A percentile compares a stretch with the other conserved stretches of the same genome.
Conservation (phyloP, 2,329 filamentous ascomycete species). For the Elsinoe australis region DNA sequence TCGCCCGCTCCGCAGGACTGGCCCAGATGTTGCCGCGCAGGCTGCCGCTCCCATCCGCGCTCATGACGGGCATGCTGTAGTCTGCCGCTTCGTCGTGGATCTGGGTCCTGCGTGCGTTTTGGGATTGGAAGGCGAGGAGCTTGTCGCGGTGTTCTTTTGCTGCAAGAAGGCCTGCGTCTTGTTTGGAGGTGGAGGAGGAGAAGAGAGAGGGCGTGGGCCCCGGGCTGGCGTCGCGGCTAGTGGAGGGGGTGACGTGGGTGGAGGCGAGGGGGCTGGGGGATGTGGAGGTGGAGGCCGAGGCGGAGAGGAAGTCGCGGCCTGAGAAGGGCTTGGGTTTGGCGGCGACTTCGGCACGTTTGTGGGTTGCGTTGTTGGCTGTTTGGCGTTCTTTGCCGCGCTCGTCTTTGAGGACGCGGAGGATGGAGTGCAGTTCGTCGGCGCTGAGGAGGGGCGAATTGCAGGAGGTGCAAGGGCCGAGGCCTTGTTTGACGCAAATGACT, state of each 20-base stretch:
- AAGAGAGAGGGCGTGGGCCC: background rate
- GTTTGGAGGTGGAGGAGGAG: constrained; percentile 29
- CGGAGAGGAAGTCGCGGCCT: constrained; percentile 31
- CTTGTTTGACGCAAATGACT: constrained; percentile 89
- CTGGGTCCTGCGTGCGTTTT: constrained; percentile 75
- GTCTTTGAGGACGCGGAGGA: constrained; percentile 74
- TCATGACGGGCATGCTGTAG: constrained; percentile 54
- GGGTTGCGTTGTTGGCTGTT: constrained; percentile 65
- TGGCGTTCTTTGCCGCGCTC: constrained; percentile 83
- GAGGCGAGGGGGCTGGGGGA: constrained; percentile 32
- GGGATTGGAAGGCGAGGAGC: constrained; percentile 71
- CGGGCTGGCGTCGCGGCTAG: constrained; percentile 18
- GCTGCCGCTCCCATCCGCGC: constrained; percentile 32
- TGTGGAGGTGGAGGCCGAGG: constrained; percentile 30
- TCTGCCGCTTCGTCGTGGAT: constrained; percentile 80
- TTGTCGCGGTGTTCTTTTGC: constrained; percentile 74
- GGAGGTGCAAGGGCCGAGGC: constrained; percentile 87
- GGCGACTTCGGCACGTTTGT: constrained; percentile 59
- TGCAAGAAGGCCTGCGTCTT: constrained; percentile 54
- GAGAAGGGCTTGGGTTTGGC: constrained; percentile 31
- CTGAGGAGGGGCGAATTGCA: constrained; percentile 70
- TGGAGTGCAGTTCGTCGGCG: constrained; percentile 66
- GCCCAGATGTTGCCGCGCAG: constrained; percentile 62
- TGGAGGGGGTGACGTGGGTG: constrained; percentile 19
- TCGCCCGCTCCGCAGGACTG: constrained; percentile 69